phyloP scores from a whole-genome alignment of 148 eudicot species.

The Fallopia convolvulus region DNA sequence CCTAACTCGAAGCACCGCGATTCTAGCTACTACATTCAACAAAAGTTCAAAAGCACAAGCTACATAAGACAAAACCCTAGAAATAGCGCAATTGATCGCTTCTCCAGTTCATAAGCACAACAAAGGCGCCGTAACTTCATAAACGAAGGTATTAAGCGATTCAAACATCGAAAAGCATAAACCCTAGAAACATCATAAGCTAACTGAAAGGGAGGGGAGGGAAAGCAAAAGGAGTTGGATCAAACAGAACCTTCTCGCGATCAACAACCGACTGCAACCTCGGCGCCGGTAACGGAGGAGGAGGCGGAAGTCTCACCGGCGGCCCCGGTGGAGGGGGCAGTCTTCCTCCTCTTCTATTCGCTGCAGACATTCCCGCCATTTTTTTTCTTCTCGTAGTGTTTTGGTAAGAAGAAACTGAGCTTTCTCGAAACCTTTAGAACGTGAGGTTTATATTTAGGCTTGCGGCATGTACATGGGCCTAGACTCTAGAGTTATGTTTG shows the following conservation, averaged over 20 bases:
- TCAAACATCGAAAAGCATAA: neutral
- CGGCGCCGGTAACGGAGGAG: neutral
- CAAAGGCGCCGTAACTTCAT: neutral
- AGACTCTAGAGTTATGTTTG: too few relatives aligned
- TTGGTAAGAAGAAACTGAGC: neutral
- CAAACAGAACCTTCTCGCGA: constrained; percentile 8
- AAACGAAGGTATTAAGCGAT: neutral
- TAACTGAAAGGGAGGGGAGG: neutral
- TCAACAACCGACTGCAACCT: neutral
- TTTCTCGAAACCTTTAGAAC: neutral
- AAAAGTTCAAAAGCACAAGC: neutral
- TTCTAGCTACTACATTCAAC: neutral
- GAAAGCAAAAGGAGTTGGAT: neutral
- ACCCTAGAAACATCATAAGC: neutral
- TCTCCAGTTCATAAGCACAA: neutral
- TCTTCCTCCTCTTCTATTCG: constrained; percentile 1
- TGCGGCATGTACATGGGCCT: neutral
- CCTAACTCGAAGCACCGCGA: neutral
- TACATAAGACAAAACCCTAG: neutral
- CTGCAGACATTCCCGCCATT: constrained; percentile 9
- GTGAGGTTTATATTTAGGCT: neutral
- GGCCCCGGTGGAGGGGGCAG: constrained; percentile 2
- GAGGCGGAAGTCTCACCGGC: constrained; percentile 5
- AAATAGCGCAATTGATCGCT: neutral
- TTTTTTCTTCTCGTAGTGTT: neutral